phyloP scores from a whole-genome alignment of 768 basidiomycete species.

The Leccinum aurantiacum region DNA sequence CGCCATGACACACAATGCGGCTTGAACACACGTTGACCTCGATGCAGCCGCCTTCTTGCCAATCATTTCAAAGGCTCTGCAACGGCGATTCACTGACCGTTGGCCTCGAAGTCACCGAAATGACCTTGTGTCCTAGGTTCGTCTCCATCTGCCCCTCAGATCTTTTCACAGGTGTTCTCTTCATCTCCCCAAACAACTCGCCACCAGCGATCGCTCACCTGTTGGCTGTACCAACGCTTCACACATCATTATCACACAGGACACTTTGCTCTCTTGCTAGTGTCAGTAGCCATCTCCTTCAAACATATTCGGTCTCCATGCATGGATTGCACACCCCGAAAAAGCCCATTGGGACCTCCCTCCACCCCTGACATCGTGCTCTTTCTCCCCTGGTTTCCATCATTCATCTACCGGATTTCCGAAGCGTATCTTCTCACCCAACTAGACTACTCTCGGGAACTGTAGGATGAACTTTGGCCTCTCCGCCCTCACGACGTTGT shows the following conservation, averaged over 20 bases:
- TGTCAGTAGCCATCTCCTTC: too few relatives aligned
- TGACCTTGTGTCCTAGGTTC: conserved; percentile 19
- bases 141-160: conserved; percentile 1
- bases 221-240: conserved; percentile 28
- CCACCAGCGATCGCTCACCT: conserved; percentile 47
- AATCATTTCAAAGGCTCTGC: conserved; percentile 20
- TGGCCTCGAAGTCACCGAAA: conserved; percentile 10
- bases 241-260: conserved; percentile 23
- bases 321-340: conserved; percentile 15
- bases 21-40: conserved; percentile 7
- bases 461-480: conserved; percentile 33
- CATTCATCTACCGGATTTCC: conserved; percentile 20
- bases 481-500: conserved; percentile 24
- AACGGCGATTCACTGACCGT: conserved; percentile 16
- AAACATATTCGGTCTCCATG: too few relatives aligned
- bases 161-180: conserved; percentile 27
- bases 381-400: conserved; percentile 20
- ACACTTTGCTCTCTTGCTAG: conserved; percentile 5
- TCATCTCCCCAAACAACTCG: conserved; percentile 46
- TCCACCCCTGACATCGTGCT: conserved; percentile 24
- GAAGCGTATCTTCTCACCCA: too few relatives aligned
- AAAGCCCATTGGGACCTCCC: conserved; percentile 23
- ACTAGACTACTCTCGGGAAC: conserved; percentile 22
- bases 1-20: too few relatives aligned
- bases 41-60: conserved; percentile 23